Percentiles rank a stretch among this genome's conserved stretches.
Conservation (phyloP, 306 rosid species). For the Neltuma alba region DNA sequence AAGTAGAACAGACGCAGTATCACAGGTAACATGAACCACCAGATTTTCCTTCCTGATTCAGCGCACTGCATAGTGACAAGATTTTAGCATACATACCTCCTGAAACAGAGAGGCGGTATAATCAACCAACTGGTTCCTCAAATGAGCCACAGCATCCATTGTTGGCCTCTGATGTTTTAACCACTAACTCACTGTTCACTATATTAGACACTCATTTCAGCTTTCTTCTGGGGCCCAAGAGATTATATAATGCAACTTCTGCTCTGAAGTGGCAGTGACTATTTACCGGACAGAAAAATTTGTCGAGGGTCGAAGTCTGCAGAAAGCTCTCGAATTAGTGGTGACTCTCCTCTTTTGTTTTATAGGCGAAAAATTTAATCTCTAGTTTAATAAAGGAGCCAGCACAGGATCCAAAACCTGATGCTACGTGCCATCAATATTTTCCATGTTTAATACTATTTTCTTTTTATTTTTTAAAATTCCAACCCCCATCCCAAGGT, state of each 20-base stretch:
- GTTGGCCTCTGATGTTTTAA: constrained; percentile 32
- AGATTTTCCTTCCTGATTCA: not conserved
- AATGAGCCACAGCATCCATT: constrained; percentile 59
- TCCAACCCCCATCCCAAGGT: constrained; percentile 1
- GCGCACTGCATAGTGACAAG: not conserved
- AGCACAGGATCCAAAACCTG: constrained; percentile 44
- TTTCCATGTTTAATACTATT: constrained; percentile 14
- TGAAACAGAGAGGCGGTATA: constrained; percentile 64
- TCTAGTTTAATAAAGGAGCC: constrained; percentile 15
- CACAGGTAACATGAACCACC: not conserved
- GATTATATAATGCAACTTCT: constrained; percentile 23
- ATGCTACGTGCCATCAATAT: constrained; percentile 33
- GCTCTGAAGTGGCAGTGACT: constrained; percentile 23
- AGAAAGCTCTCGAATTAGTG: constrained; percentile 6
- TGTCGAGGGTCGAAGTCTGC: too few species aligned
- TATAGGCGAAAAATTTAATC: constrained; percentile 31
- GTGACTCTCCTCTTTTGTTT: constrained; percentile 18
- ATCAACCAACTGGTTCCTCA: constrained; percentile 58
- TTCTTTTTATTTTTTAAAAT: not conserved
- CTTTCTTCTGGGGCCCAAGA: constrained; percentile 15
- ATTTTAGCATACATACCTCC: constrained; percentile 51
- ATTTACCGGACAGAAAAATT: too few species aligned
- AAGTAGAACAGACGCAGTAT: not conserved
- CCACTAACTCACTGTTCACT: constrained; percentile 12
- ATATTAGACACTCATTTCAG: constrained; percentile 27